A percentile compares a stretch with the other conserved stretches of the same genome.
These are phyloP conservation scores for Sugiyamaella mastotermitis DNA, from an alignment of 805 yeast genomes.

Conservation along the genomic window DNA sequence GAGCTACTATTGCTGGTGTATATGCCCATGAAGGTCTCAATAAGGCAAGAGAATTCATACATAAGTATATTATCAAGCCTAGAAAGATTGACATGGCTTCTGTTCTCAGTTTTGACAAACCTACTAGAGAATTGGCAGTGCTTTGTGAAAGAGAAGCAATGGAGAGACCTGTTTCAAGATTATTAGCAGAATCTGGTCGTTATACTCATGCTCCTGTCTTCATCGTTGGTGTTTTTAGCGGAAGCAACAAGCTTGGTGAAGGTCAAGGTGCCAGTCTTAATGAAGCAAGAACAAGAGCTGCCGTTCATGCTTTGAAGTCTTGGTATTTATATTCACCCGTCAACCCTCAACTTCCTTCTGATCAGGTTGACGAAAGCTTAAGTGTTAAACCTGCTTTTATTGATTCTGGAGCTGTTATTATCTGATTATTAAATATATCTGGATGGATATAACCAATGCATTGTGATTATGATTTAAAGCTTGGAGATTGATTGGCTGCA, in stretches of 20 bases:
- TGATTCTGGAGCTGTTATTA: conserved; percentile 29
- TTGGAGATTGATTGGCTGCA: no score
- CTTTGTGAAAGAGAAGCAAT: conserved; percentile 72
- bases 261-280: conserved; percentile 86
- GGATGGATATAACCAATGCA: no score
- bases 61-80: conserved; percentile 63
- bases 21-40: conserved; percentile 67
- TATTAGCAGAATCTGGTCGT: conserved; percentile 93
- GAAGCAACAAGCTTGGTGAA: conserved; percentile 79
- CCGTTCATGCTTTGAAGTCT: conserved; percentile 81
- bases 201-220: conserved; percentile 74
- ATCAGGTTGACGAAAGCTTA: conserved; percentile 23
- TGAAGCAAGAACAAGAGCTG: conserved; percentile 90
- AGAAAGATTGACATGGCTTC: conserved; percentile 69
- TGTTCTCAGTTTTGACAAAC: conserved; percentile 76
- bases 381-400: conserved; percentile 21
- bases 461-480: no score
- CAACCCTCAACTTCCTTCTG: conserved; percentile 58
- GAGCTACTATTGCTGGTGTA: conserved; percentile 78
- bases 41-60: conserved; percentile 61
- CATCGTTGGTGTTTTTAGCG: conserved; percentile 87
- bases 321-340: conserved; percentile 90
- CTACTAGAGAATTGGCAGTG: conserved; percentile 75
- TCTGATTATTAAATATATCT: conserved; percentile 18
- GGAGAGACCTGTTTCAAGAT: conserved; percentile 68